phyloP scores from a whole-genome alignment of 2,329 filamentous ascomycete species.

The Coniella vitis region DNA sequence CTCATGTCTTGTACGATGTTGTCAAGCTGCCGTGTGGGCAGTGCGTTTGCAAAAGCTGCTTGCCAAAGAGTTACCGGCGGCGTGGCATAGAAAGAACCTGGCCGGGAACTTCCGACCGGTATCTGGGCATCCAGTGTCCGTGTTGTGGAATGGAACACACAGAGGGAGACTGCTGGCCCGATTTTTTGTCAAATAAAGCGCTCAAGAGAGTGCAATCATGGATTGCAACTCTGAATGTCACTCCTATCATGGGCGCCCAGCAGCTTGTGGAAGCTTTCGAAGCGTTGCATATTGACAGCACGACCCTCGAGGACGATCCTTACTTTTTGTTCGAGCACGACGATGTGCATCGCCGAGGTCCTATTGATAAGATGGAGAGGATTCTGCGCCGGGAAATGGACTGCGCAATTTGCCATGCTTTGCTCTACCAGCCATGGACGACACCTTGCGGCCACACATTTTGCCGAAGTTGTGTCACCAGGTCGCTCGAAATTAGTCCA shows the following conservation, averaged over 20 bases:
- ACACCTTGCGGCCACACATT: constrained; percentile 86
- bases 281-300: constrained; percentile 50
- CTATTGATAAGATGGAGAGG: constrained; percentile 55
- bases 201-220: constrained; percentile 48
- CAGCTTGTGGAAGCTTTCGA: constrained; percentile 60
- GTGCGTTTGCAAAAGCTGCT: constrained; percentile 66
- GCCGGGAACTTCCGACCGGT: constrained; percentile 59
- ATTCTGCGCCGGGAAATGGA: constrained; percentile 65
- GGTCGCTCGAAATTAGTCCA: constrained; percentile 57
- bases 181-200: constrained; percentile 71
- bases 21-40: constrained; percentile 77
- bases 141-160: constrained; percentile 69
- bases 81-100: constrained; percentile 56
- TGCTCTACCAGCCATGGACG: constrained; percentile 77
- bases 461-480: constrained; percentile 71
- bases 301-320: constrained; percentile 47
- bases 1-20: constrained; percentile 58
- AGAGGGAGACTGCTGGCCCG: constrained; percentile 65
- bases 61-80: constrained; percentile 60
- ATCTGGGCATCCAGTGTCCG: constrained; percentile 68
- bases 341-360: constrained; percentile 22
- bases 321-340: constrained; percentile 24
- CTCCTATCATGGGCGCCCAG: constrained; percentile 44
- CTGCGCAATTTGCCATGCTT: constrained; percentile 79
- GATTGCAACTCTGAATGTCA: constrained; percentile 26